phyloP scores from a whole-genome alignment of 2,329 filamentous ascomycete species.

The Catunica adiposa region DNA sequence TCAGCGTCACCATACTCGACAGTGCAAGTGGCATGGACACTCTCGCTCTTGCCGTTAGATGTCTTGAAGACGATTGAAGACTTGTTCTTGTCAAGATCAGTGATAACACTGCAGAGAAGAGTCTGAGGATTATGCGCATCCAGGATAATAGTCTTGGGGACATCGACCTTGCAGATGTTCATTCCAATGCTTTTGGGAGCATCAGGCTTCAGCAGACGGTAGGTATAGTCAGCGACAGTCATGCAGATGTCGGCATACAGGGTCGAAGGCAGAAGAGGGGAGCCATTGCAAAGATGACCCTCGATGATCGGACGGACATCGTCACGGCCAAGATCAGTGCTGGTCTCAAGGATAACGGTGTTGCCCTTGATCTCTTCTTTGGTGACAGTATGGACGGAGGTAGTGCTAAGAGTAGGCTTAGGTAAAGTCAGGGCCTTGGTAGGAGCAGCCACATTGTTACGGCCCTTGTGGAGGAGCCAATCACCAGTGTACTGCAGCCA shows the following conservation, averaged over 20 bases:
- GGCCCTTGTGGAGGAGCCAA: constrained; percentile 56
- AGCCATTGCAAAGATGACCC: constrained; percentile 53
- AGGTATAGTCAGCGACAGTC: constrained; percentile 45
- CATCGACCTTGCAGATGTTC: constrained; percentile 51
- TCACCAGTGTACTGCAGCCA: constrained; percentile 49
- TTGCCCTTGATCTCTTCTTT: constrained; percentile 46
- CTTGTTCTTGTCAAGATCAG: constrained; percentile 36
- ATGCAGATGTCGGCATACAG: constrained; percentile 44
- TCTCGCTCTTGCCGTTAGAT: constrained; percentile 39
- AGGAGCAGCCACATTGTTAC: constrained; percentile 26
- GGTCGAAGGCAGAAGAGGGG: constrained; percentile 46
- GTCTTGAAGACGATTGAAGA: constrained; percentile 43
- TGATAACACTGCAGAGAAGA: constrained; percentile 42
- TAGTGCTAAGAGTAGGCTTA: constrained; percentile 44
- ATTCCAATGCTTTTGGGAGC: constrained; percentile 35
- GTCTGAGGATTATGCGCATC: constrained; percentile 35
- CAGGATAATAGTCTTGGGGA: constrained; percentile 52
- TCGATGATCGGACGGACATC: constrained; percentile 43
- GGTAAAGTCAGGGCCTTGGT: constrained; percentile 21
- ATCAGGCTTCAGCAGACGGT: constrained; percentile 43
- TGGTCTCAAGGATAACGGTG: constrained; percentile 35
- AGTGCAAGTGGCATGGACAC: constrained; percentile 45
- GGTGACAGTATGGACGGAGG: constrained; percentile 47
- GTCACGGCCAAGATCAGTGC: constrained; percentile 48
- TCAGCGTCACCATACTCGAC: constrained; percentile 44